Evolutionary conservation across 306 rosid genomes (phyloP), one percentile per base, ranked within the genome.

Genomic region (Quercus alba): DNA sequence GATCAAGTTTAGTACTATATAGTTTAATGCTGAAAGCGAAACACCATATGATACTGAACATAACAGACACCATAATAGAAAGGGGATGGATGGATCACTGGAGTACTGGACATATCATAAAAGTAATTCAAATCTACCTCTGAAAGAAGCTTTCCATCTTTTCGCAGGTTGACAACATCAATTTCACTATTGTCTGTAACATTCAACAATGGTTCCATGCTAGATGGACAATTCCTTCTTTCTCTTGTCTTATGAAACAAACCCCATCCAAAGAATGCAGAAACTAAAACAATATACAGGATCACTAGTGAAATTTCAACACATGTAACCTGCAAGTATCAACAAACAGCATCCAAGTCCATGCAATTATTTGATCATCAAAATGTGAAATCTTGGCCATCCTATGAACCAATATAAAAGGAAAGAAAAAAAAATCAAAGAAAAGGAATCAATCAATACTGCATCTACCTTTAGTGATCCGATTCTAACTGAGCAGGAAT

Each of bases 221-320:
- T 15, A 58, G 94, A 83, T 77, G 83, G 80, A 70, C 58, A 59
- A 70, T 83, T 67, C 78, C 88, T 88, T 85, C 82, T 87, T 81
- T 86, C 93, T 75, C 89, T 85, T 77, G 56, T 73, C 86, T 88
- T 85, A 77, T 77, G 84, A 89, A 85, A 76, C 81, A 87, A 84
- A 49, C 77, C 84, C 97, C 99, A 94, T 77, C 97, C 97, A 81
- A 89, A 71, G 79, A 94, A 91, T 75, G 85, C 82, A 21, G 85
- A 85, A 75, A 94, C 78, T 77, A 94, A 86, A 46, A 91, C 56
- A 81, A 91, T 44, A 61, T 93, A 92, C 82, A 91, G 54, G 75
- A 92, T 82, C 46, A 89, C 83, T 56, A 94, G 73, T 52, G 95
- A 86, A 77, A 94, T 82, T 55, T 94, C 99, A 89, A 94, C 84